These are phyloP conservation scores for Salix exigua DNA, from an alignment of 345 rosid genomes.

Conservation along the genomic window DNA sequence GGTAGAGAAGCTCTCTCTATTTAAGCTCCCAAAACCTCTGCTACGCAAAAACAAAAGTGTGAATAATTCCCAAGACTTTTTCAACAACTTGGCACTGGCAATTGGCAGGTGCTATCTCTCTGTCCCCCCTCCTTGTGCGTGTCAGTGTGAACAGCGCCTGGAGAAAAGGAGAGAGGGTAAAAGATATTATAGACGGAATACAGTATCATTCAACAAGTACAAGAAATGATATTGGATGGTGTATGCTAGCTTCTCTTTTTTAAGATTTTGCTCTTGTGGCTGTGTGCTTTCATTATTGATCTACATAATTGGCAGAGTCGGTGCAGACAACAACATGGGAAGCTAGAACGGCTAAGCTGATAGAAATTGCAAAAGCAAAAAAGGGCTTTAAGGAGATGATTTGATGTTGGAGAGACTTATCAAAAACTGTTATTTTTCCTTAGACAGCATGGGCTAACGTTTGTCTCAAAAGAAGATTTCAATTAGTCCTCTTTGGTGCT, in stretches of 20 bases:
- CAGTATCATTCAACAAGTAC: background rate
- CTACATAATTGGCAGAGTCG: background rate
- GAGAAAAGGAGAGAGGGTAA: background rate
- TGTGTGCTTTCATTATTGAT: background rate
- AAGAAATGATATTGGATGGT: background rate
- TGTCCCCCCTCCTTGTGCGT: slow-evolving; percentile 9
- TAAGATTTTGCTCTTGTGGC: background rate
- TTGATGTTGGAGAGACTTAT: slow-evolving; percentile 17
- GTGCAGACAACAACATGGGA: slow-evolving; percentile 4
- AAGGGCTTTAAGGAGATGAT: background rate
- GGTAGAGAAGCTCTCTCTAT: background rate
- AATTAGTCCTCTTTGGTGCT: slow-evolving; percentile 16
- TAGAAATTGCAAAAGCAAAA: background rate
- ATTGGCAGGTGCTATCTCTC: slow-evolving; percentile 7
- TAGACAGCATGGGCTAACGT: slow-evolving; percentile 15
- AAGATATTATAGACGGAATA: slow-evolving; percentile 3
- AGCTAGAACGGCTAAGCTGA: background rate
- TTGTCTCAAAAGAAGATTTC: slow-evolving; percentile 24
- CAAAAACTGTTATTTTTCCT: slow-evolving; percentile 5
- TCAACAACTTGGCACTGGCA: slow-evolving; percentile 1
- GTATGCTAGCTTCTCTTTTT: background rate
- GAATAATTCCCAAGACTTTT: background rate
- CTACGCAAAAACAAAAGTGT: background rate
- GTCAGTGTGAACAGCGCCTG: slow-evolving; percentile 25
- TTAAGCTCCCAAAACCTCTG: background rate